Evolutionary conservation across 345 rosid species (phyloP).

Genomic region (Gossypium raimondii): DNA sequence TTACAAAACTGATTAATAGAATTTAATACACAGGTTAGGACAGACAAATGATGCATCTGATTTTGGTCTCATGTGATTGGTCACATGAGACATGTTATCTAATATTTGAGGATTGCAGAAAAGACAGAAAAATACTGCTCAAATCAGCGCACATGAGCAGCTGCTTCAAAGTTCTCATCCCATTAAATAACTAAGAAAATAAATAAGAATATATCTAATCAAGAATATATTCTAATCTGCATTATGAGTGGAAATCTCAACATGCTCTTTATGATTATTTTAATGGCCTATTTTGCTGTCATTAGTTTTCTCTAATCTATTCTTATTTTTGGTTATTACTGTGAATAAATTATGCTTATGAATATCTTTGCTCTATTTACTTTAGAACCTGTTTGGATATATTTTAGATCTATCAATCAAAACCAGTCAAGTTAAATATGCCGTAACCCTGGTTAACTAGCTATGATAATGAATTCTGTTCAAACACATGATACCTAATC

Average conservation of each 20-base stretch:
- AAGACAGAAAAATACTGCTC: constrained; percentile 16
- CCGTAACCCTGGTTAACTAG: neutral
- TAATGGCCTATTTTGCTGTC: neutral
- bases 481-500: constrained; percentile 3
- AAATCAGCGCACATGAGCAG: constrained; percentile 18
- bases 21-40: constrained; percentile 3
- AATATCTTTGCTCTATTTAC: neutral
- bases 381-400: constrained; percentile 4
- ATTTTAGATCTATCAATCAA: neutral
- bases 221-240: constrained; percentile 6
- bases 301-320: constrained; percentile 9
- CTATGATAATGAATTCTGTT: neutral
- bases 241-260: constrained; percentile 18
- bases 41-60: constrained; percentile 11
- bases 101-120: constrained; percentile 14
- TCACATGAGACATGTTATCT: constrained; percentile 24
- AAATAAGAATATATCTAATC: neutral
- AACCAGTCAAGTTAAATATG: neutral
- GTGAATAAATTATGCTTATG: neutral
- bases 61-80: constrained; percentile 22
- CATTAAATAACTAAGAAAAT: constrained; percentile 22
- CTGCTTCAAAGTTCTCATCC: constrained; percentile 20
- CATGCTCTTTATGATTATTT: constrained; percentile 12
- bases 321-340: neutral
- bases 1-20: constrained; percentile 7